These are phyloP conservation scores for Taphrina communis DNA, from an alignment of 1,139 yeast species.

Conservation along the genomic window DNA sequence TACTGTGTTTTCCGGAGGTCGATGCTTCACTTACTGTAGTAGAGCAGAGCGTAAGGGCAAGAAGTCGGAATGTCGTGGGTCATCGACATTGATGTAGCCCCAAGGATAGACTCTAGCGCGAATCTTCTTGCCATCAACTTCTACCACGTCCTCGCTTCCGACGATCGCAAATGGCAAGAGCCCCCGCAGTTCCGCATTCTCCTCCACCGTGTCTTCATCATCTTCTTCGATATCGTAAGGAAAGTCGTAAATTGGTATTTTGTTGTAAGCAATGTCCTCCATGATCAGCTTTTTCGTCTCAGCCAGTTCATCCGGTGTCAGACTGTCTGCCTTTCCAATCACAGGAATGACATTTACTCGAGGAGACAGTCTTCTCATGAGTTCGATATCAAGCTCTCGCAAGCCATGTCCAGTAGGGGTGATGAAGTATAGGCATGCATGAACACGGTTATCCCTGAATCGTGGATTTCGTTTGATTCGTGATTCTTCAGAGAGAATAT, in stretches of 20 bases:
- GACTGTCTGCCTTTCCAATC: slow-evolving; percentile 82
- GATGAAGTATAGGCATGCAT: slow-evolving; percentile 71
- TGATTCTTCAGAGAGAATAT: slow-evolving; percentile 87
- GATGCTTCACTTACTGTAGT: slow-evolving; percentile 51
- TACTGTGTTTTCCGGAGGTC: too few relatives aligned
- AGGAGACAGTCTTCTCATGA: slow-evolving; percentile 76
- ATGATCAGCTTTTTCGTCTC: slow-evolving; percentile 67
- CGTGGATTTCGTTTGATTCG: slow-evolving; percentile 84
- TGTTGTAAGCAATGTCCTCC: slow-evolving; percentile 75
- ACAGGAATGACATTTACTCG: slow-evolving; percentile 89
- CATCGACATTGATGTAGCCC: slow-evolving; percentile 90
- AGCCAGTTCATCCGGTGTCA: slow-evolving; percentile 75
- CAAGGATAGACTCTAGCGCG: slow-evolving; percentile 92
- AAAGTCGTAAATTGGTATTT: slow-evolving; percentile 85
- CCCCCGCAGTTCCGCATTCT: slow-evolving; percentile 74
- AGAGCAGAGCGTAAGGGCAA: slow-evolving; percentile 80
- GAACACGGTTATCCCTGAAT: slow-evolving; percentile 75
- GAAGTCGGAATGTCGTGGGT: slow-evolving; percentile 82
- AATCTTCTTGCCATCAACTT: slow-evolving; percentile 65
- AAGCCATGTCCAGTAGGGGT: slow-evolving; percentile 78
- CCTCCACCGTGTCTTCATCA: slow-evolving; percentile 72
- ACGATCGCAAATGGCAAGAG: slow-evolving; percentile 87
- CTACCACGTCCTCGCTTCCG: slow-evolving; percentile 69
- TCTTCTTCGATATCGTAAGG: slow-evolving; percentile 65
- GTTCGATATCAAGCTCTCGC: slow-evolving; percentile 73